Evolutionary conservation across 441 rosid species (phyloP), one percentile per base, ranked within the genome.

Genomic region (Croton setiger): DNA sequence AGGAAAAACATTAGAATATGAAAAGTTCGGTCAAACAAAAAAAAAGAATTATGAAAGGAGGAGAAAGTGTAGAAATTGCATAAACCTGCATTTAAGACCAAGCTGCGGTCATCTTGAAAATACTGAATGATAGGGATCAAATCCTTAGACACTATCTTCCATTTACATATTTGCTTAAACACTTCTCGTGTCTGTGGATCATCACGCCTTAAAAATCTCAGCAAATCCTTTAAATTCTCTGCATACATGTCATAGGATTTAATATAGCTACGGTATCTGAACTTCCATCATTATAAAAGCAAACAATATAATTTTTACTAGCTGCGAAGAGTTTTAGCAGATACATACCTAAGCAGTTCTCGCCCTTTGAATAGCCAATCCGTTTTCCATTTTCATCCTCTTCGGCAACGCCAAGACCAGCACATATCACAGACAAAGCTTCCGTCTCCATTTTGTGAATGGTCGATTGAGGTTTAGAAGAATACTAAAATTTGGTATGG

Each of bases 141-240:
- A 74, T 93, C 86, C 80, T 96, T 93, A 2, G 97, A 82, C 53
- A 87, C 89, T 14, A 75, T 87, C 71, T 87, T 88, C 98, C 98
- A 96, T 70, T 88, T 88, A 74, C 98, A 96, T 5, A 93, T 91
- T 79, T 91, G 97, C 83, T 87, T 93, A 77, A 96, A 96, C 9
- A 87, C 98, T 69, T 83, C 86, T 59, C 99, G 86, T 64, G 82
- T 84, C 64, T 92, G 81, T 4, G 97, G 93, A 84, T 96, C 96
- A 58, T 96, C 99, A 0, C 96, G 92, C 78, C 98, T 82, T 52
- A 96, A 68, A 79, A 88, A 96, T 63, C 98, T 82, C 79, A 95
- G 79, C 78, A 95, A 73, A 76, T 92, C 99, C 79, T 89, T 95
- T 64, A 95, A 44, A 79, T 90, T 85, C 51, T 92, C 98, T 93